Evolutionary conservation across 169 alveolate species (phyloP), one percentile per base, ranked within the genome.

Genomic region (Cytauxzoon felis): DNA sequence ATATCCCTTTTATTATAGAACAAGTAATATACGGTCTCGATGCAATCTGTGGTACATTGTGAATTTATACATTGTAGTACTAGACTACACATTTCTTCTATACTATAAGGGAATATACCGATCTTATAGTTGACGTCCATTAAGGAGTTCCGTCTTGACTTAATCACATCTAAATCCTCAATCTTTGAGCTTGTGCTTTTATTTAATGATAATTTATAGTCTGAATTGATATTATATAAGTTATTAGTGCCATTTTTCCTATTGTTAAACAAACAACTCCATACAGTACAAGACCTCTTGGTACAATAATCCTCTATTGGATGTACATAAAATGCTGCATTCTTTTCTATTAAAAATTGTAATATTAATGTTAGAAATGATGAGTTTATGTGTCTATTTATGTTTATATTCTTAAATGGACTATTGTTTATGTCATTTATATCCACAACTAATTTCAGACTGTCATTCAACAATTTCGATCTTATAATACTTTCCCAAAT

Each of bases 21-120:
- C 16, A 76, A 23, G 30, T 65, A 53, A 34, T 76, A 76, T 23
- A 50, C 50, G 3, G 86, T 76, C 45, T 76, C 86, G 5, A 76
- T 71, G 24, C 67, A 49, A 21, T 38, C 61, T 7, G 36, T 53
- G 7, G 65, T 9, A 26, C 67, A 40, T n/a, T 65, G 80, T 19
- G 38, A 30, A 43, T 43, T 76, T 4, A 66, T n/a, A 30, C 63
- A 63, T 6, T n/a, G 41, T 21, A 65, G 45, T n/a, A 76, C 80
- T 4, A 53, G 60, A 1, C 67, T 60, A 5, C 50, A 58, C 19
- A 66, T 65, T 60, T 67, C 81, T 3, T 62, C 41, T 11, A 76
- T 21, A 5, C 81, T 57, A 49, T 59, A 51, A 0, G 54, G 49
- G 24, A 63, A 73, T 1, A 73, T 13, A 5, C 84, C 84, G 26